Percentiles rank a stretch among this genome's conserved stretches.
phyloP scores from a whole-genome alignment of 148 eudicot genomes.

The Chenopodium album region DNA sequence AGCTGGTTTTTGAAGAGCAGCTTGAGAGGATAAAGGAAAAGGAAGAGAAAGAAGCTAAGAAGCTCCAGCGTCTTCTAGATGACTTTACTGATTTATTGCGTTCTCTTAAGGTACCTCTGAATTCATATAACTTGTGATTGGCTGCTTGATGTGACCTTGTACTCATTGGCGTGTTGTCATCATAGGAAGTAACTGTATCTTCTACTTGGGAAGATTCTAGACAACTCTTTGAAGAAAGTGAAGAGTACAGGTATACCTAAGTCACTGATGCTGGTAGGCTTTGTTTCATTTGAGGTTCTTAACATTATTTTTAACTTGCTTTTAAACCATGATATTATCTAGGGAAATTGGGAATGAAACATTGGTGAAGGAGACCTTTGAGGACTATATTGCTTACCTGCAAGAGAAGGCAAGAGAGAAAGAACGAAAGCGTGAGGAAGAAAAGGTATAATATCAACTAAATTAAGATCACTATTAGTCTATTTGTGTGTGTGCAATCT shows the following conservation, averaged over 20 bases:
- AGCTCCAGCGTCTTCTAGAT: slow-evolving; percentile 75
- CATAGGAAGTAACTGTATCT: slow-evolving; percentile 66
- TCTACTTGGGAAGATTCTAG: slow-evolving; percentile 90
- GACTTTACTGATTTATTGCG: slow-evolving; percentile 74
- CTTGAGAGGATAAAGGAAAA: slow-evolving; percentile 90
- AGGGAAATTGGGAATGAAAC: slow-evolving; percentile 81
- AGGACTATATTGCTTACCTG: slow-evolving; percentile 57
- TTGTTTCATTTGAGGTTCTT: background rate
- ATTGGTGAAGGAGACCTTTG: slow-evolving; percentile 66
- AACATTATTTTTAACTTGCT: background rate
- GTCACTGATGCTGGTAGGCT: slow-evolving; percentile 9
- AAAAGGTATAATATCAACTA: slow-evolving; percentile 53
- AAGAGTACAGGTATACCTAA: slow-evolving; percentile 68
- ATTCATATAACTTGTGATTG: background rate
- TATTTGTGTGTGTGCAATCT: background rate
- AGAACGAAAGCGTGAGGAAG: slow-evolving; percentile 93
- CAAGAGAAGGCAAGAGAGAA: slow-evolving; percentile 93
- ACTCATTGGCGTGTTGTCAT: slow-evolving; percentile 7
- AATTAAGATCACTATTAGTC: background rate
- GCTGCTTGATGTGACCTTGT: background rate
- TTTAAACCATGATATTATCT: slow-evolving; percentile 3
- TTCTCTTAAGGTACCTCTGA: slow-evolving; percentile 52
- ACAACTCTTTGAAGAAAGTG: slow-evolving; percentile 70
- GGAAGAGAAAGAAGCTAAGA: slow-evolving; percentile 94
- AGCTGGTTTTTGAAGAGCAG: slow-evolving; percentile 91